Percentiles rank a stretch among this genome's conserved stretches.
These are phyloP conservation scores for Trichoderma sp. DNA, from an alignment of 2,329 filamentous ascomycete genomes.

Conservation along the genomic window DNA sequence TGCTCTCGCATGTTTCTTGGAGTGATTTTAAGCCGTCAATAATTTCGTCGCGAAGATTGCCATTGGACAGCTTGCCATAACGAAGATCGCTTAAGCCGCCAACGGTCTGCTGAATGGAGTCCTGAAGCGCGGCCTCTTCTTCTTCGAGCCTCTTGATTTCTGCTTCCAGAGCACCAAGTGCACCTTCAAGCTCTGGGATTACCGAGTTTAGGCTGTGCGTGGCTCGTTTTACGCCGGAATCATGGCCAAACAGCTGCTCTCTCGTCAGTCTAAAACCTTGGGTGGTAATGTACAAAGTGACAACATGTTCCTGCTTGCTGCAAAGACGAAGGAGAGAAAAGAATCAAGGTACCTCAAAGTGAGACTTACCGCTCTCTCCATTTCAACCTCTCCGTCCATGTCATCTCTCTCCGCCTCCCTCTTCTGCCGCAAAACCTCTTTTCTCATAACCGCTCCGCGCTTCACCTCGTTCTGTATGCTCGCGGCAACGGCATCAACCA, in stretches of 20 bases:
- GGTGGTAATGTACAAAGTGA: not conserved
- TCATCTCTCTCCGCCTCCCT: slow-evolving; percentile 57
- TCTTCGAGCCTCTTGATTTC: slow-evolving; percentile 67
- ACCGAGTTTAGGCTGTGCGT: slow-evolving; percentile 66
- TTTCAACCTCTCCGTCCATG: slow-evolving; percentile 63
- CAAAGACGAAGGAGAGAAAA: not conserved
- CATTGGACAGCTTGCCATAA: slow-evolving; percentile 72
- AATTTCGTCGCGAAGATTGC: slow-evolving; percentile 64
- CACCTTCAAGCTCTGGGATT: slow-evolving; percentile 68
- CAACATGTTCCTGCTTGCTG: not conserved
- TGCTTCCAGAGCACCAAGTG: slow-evolving; percentile 64
- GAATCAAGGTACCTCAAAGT: not conserved
- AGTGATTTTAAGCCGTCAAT: slow-evolving; percentile 60
- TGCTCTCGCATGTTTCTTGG: slow-evolving; percentile 62
- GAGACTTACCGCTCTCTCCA: slow-evolving; percentile 57
- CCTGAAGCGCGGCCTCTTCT: slow-evolving; percentile 62
- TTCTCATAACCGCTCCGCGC: slow-evolving; percentile 59
- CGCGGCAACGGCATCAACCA: slow-evolving; percentile 66
- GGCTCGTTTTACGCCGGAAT: slow-evolving; percentile 47
- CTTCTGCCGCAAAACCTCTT: slow-evolving; percentile 57
- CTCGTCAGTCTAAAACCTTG: not conserved
- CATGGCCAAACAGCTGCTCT: slow-evolving; percentile 59
- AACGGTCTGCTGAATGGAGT: slow-evolving; percentile 65
- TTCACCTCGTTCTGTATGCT: slow-evolving; percentile 68
- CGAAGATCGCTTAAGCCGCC: slow-evolving; percentile 78